Conservation (phyloP, 2,329 filamentous ascomycete species). For the Emergomyces orientalis region DNA sequence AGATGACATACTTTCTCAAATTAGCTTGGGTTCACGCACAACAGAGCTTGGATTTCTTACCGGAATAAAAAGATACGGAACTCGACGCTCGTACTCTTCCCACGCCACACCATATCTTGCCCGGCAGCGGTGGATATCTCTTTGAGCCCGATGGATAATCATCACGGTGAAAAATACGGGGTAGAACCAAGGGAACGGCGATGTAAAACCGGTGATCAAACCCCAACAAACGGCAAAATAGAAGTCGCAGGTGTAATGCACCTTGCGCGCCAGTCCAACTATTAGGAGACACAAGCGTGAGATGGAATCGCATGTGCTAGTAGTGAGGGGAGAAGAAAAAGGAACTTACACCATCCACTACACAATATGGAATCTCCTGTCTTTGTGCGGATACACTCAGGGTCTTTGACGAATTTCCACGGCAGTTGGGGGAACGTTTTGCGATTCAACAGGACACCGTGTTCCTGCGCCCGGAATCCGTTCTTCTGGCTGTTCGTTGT, state of each 20-base stretch:
- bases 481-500: conserved; percentile 90
- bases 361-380: conserved; percentile 67
- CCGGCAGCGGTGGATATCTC: conserved; percentile 66
- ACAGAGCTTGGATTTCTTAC: conserved; percentile 28
- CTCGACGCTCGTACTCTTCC: conserved; percentile 67
- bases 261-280: conserved; percentile 64
- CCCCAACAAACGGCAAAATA: conserved; percentile 72
- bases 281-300: conserved; percentile 16
- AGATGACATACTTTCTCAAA: conserved; percentile 4
- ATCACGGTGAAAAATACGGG: conserved; percentile 68
- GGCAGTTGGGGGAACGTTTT: conserved; percentile 80
- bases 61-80: conserved; percentile 79
- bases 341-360: conserved; percentile 64
- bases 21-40: background rate
- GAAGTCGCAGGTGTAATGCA: conserved; percentile 70
- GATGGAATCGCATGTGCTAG: background rate
- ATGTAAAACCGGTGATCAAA: conserved; percentile 65
- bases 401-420: conserved; percentile 73
- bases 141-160: conserved; percentile 66
- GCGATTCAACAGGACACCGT: conserved; percentile 57
- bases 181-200: conserved; percentile 81
- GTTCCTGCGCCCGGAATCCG: conserved; percentile 70
- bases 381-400: conserved; percentile 62
- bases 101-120: conserved; percentile 76
- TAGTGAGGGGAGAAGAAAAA: conserved; percentile 14